Base-by-base conservation (phyloP, 139 green algal genomes). In the Auxenochlorella pyrenoidosa region DNA sequence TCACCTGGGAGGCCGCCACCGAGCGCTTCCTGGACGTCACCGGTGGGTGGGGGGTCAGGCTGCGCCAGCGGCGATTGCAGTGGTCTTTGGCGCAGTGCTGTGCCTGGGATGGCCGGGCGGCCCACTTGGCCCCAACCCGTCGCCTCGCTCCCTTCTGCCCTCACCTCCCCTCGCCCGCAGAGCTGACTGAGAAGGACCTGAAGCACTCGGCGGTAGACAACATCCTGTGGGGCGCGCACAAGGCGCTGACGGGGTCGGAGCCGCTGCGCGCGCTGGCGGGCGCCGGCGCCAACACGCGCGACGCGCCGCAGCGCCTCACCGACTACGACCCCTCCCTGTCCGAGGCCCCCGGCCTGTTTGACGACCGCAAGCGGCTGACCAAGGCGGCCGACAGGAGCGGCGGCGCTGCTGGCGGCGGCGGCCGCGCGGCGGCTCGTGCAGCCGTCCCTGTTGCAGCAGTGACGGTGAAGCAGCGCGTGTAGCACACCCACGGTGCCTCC, bases 1-100 rank as follows among this genome's bases (percentile, higher is more conserved):
- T 99, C 41, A 98, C 97, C 5, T 99, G 97, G 97, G 96, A 99
- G 93, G 97, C 96, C 6, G 97, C 97, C 54, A 99, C 97, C 2
- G 94, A 99, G 86, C 93, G 97, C 60, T 99, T 99, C 91, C 88
- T 99, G 79, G 91, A 97, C 75, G 93, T 95, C 2, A 95, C 94
- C 3, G 80, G 80, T 85, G 79, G 36, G 79, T 18, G 36, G 36
- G 71, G 36, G 24, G 36, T 18, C 36, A n/a, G 71, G 8, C 36
- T 0, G n/a, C 12, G 71, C 36, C 3, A 38, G 36, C 5, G 6
- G n/a, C 1, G 10, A 3, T 75, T 75, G 59, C 19, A 16, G 8
- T n/a, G 22, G 59, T 15, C 59, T 8, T 68, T 3, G 8, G 8
- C 59, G 8, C 3, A 3, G 5, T 16, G 63, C 26, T 71, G 63